Conservation (phyloP, 106 monocot genomes). For the Dendrobium huoshanense region DNA sequence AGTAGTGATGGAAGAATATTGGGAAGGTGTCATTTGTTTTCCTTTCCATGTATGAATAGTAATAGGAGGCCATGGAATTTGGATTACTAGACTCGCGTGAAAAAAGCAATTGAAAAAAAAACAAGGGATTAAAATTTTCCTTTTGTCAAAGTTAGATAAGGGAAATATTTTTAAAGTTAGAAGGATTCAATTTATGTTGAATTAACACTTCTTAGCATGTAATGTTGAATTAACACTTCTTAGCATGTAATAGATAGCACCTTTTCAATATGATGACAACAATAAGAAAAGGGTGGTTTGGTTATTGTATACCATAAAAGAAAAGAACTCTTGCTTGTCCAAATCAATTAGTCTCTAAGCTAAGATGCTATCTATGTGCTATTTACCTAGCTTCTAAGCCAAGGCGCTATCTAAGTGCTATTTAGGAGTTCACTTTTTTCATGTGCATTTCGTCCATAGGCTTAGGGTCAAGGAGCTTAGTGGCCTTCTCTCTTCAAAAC, state of each 20-base stretch:
- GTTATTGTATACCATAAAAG: background rate
- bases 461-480: background rate
- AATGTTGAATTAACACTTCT: too few relatives aligned
- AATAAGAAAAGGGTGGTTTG: background rate
- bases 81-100: background rate
- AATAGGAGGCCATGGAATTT: background rate
- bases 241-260: background rate
- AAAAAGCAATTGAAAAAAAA: background rate
- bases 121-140: background rate
- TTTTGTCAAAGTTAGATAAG: background rate
- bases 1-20: background rate
- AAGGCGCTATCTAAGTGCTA: too few relatives aligned
- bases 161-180: background rate
- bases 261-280: background rate
- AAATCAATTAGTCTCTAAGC: background rate
- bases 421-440: background rate
- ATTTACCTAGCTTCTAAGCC: background rate
- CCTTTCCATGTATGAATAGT: background rate
- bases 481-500: background rate
- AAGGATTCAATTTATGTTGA: background rate
- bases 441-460: background rate
- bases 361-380: background rate
- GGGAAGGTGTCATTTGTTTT: background rate
- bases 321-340: background rate
- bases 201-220: background rate